Conservation (phyloP, 2,329 filamentous ascomycete species). For the Neodidymelliopsis sp. region DNA sequence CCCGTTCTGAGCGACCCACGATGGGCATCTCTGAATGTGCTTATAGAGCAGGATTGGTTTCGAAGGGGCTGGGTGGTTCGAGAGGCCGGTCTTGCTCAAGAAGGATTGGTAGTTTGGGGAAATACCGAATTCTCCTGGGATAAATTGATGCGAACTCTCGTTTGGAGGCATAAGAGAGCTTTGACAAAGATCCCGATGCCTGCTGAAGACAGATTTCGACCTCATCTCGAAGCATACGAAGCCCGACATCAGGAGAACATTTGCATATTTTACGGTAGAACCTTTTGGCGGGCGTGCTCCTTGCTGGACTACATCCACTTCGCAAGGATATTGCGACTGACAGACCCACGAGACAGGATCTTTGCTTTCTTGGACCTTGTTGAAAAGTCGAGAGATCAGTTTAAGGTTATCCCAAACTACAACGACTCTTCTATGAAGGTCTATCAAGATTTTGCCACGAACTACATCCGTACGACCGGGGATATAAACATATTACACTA, state of each 20-base stretch:
- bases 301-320: constrained; percentile 14
- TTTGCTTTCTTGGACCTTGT: constrained; percentile 22
- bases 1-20: constrained; percentile 9
- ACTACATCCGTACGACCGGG: constrained; percentile 3
- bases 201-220: constrained; percentile 5
- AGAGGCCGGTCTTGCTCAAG: constrained; percentile 16
- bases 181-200: constrained; percentile 1
- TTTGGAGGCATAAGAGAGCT: constrained; percentile 7
- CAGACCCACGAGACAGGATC: constrained; percentile 15
- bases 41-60: constrained; percentile 13
- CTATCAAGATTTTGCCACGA: constrained; percentile 16
- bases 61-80: constrained; percentile 21
- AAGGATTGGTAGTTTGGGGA: constrained; percentile 12
- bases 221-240: constrained; percentile 5
- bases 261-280: constrained; percentile 3
- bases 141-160: constrained; percentile 5
- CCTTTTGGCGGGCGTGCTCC: constrained; percentile 4
- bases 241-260: background rate
- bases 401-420: constrained; percentile 16
- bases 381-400: background rate
- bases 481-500: constrained; percentile 14
- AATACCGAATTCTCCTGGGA: constrained; percentile 4
- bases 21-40: constrained; percentile 12
- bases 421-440: constrained; percentile 10
- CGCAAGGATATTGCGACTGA: constrained; percentile 14